Percentiles rank a stretch among this genome's conserved stretches.
phyloP scores from a whole-genome alignment of 805 yeast species.

The Clavispora fructus region DNA sequence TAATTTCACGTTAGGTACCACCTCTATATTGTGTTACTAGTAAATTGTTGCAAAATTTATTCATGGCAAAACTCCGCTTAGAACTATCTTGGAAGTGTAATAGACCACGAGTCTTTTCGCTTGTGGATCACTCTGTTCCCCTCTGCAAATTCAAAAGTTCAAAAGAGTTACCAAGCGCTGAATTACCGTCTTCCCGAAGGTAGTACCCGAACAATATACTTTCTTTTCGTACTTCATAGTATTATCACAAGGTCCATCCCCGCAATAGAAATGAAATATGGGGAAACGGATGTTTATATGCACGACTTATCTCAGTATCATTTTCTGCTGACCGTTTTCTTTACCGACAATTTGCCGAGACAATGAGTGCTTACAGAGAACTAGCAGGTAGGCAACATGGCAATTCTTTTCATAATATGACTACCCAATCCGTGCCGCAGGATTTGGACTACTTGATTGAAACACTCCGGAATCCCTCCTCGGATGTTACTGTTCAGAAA shows the following conservation, averaged over 20 bases:
- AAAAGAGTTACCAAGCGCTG: too few species aligned
- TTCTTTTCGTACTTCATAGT: too few species aligned
- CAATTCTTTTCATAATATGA: background rate
- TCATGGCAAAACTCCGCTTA: too few species aligned
- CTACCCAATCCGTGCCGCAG: conserved; percentile 20
- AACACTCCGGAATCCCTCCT: conserved; percentile 38
- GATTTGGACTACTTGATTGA: conserved; percentile 45
- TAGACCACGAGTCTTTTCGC: too few species aligned
- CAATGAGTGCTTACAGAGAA: background rate
- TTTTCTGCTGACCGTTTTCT: background rate
- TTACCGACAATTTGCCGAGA: background rate
- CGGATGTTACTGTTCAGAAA: conserved; percentile 24
- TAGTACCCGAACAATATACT: too few species aligned
- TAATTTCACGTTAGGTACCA: too few species aligned
- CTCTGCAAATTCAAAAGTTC: too few species aligned
- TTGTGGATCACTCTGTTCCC: too few species aligned
- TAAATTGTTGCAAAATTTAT: too few species aligned
- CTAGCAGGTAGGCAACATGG: background rate
- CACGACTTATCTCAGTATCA: background rate
- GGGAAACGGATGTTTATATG: background rate
- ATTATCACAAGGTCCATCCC: background rate
- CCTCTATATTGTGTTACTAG: too few species aligned
- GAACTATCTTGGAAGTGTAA: too few species aligned
- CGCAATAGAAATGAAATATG: background rate
- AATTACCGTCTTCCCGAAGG: too few species aligned